Evolutionary conservation across 2,329 filamentous ascomycete genomes (phyloP).

Genomic region (Claviceps fusiformis): DNA sequence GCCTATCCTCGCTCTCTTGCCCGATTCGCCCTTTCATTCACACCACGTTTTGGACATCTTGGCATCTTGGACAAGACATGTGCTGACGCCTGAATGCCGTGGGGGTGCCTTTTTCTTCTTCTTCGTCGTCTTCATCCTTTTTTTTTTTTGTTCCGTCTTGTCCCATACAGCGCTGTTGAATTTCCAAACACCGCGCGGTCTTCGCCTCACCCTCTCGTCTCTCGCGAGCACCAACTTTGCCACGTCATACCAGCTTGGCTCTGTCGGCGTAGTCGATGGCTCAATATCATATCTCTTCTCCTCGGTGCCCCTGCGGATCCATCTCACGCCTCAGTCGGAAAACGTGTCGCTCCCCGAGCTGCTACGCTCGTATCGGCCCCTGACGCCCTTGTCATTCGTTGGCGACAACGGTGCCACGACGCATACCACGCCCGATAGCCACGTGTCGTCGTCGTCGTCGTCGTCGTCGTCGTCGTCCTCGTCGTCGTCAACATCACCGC

Average conservation of each 20-base stretch:
- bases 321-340: slow-evolving; percentile 55
- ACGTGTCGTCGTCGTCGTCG: slow-evolving; percentile 13
- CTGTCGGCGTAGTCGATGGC: slow-evolving; percentile 81
- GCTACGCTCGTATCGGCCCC: slow-evolving; percentile 68
- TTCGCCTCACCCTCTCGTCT: slow-evolving; percentile 79
- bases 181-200: slow-evolving; percentile 71
- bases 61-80: neutral
- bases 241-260: slow-evolving; percentile 84
- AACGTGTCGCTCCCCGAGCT: slow-evolving; percentile 64
- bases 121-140: no score
- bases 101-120: neutral
- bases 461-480: slow-evolving; percentile 13
- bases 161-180: slow-evolving; percentile 57
- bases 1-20: no score
- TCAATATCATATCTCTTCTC: slow-evolving; percentile 97
- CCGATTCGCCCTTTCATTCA: no score
- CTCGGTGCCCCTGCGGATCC: slow-evolving; percentile 58
- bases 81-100: neutral
- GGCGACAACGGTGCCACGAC: neutral
- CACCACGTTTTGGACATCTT: neutral
- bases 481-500: slow-evolving; percentile 11
- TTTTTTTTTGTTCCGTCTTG: no score
- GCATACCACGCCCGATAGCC: slow-evolving; percentile 7
- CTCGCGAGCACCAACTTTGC: slow-evolving; percentile 88
- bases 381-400: slow-evolving; percentile 44